Evolutionary conservation across 768 basidiomycete species (phyloP), one percentile per base, ranked within the genome.

Genomic region (Coprinopsis cinerea): DNA sequence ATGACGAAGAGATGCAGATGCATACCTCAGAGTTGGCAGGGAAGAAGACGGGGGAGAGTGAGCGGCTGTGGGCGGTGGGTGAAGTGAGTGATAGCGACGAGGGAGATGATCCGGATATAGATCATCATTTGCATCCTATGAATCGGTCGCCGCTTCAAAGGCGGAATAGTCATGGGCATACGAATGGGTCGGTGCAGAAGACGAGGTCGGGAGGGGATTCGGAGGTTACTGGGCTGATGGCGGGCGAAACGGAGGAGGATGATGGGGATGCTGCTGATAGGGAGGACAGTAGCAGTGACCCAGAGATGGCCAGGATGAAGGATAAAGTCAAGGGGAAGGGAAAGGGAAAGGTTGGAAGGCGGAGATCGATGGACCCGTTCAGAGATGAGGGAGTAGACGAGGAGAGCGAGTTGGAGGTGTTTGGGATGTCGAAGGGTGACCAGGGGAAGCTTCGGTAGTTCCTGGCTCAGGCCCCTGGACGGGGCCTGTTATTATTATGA

Each of bases 21-120:
- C 14, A n/a, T n/a, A n/a, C n/a, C n/a, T n/a, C n/a, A 66, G 57
- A 15, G 74, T 73, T 9, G 78, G 75, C 4, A 61, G 61, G 3
- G 61, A 58, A 17, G 66, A 61, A n/a, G n/a, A 17, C 74, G 71
- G 73, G 68, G 1, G 73, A 72, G 51, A 67, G 69, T 23, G 69
- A 76, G 5, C 74, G 70, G 15, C 57, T 83, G 34, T 92, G 89
- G 88, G 75, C 83, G 40, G 72, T 92, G 1, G 86, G 89, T 1
- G 80, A 86, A 23, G 78, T 70, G 20, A 85, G 83, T 49, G 87
- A 87, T 44, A 81, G 81, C 3, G 85, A 88, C 18, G 68, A 70
- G 39, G 69, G 64, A 4, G 75, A 75, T 25, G 74, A 73, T 34
- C 70, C 69, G 15, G 71, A 76, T 52, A 61, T 67, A 18, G 69